These are phyloP conservation scores for Stemphylium beticola DNA, from an alignment of 2,329 filamentous ascomycete species.

Conservation along the genomic window DNA sequence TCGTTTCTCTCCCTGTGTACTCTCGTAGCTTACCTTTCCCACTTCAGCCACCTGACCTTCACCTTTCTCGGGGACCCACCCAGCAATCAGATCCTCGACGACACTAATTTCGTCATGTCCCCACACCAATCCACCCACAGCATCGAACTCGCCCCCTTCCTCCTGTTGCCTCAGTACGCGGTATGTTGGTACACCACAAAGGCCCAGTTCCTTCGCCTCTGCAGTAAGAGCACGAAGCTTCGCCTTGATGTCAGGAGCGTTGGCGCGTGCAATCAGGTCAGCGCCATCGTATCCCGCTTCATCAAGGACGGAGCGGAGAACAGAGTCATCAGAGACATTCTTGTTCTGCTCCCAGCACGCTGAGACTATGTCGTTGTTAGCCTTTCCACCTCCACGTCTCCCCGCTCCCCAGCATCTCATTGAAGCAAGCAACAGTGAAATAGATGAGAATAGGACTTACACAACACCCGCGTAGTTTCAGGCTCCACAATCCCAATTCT, in stretches of 20 bases:
- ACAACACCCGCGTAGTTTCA: slow-evolving; percentile 26
- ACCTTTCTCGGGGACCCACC: slow-evolving; percentile 32
- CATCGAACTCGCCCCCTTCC: slow-evolving; percentile 17
- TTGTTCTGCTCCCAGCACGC: slow-evolving; percentile 44
- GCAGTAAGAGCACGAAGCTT: slow-evolving; percentile 38
- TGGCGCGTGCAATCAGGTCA: slow-evolving; percentile 34
- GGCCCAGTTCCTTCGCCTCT: slow-evolving; percentile 37
- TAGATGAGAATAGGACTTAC: slow-evolving; percentile 20
- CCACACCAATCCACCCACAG: slow-evolving; percentile 38
- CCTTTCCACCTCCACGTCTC: not conserved
- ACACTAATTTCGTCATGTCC: slow-evolving; percentile 45
- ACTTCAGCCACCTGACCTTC: slow-evolving; percentile 13
- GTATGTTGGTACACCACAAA: slow-evolving; percentile 46
- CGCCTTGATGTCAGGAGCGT: slow-evolving; percentile 29
- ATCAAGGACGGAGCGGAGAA: slow-evolving; percentile 32
- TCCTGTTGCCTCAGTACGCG: slow-evolving; percentile 28
- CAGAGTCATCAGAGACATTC: slow-evolving; percentile 34
- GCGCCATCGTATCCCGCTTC: slow-evolving; percentile 35
- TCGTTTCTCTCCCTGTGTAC: not conserved
- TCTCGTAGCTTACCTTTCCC: slow-evolving; percentile 9
- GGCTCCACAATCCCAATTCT: slow-evolving; percentile 40
- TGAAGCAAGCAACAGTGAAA: not conserved
- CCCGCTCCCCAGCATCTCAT: not conserved
- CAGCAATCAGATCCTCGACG: slow-evolving; percentile 43
- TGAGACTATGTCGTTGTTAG: slow-evolving; percentile 29